A percentile compares a stretch with the other conserved stretches of the same genome.
Conservation (phyloP, 306 rosid species). For the Vachellia pachyceras region DNA sequence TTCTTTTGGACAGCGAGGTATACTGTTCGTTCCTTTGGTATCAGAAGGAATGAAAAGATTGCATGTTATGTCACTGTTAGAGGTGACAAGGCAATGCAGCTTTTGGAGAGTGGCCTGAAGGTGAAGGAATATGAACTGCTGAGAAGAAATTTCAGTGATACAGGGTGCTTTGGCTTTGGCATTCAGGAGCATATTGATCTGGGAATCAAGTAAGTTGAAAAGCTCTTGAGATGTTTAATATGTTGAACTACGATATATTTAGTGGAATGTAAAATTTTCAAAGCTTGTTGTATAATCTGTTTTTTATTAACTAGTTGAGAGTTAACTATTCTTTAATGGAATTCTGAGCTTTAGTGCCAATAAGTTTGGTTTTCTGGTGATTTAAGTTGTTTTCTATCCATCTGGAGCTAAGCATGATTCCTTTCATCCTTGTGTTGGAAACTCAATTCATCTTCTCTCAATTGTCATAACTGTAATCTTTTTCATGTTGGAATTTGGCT, state of each 20-base stretch:
- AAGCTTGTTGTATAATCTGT: too few relatives aligned
- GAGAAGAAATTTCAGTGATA: slow-evolving; percentile 80
- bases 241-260: background rate
- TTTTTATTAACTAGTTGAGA: too few relatives aligned
- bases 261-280: background rate
- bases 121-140: slow-evolving; percentile 83
- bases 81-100: slow-evolving; percentile 89
- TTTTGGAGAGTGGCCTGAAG: slow-evolving; percentile 46
- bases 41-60: slow-evolving; percentile 87
- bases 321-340: too few relatives aligned
- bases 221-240: background rate
- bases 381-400: background rate
- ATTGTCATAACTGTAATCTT: background rate
- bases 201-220: slow-evolving; percentile 72
- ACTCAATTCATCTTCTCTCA: background rate
- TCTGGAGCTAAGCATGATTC: background rate
- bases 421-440: background rate
- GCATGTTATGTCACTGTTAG: slow-evolving; percentile 88
- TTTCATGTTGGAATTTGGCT: background rate
- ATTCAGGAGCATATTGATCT: slow-evolving; percentile 87
- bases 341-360: background rate
- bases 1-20: slow-evolving; percentile 64
- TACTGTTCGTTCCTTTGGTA: slow-evolving; percentile 82
- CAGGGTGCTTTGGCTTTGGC: slow-evolving; percentile 86
- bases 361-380: background rate